Percentiles rank a stretch among this genome's conserved stretches.
phyloP scores from a whole-genome alignment of 495 filamentous ascomycete species.

The Ramalina intermedia region DNA sequence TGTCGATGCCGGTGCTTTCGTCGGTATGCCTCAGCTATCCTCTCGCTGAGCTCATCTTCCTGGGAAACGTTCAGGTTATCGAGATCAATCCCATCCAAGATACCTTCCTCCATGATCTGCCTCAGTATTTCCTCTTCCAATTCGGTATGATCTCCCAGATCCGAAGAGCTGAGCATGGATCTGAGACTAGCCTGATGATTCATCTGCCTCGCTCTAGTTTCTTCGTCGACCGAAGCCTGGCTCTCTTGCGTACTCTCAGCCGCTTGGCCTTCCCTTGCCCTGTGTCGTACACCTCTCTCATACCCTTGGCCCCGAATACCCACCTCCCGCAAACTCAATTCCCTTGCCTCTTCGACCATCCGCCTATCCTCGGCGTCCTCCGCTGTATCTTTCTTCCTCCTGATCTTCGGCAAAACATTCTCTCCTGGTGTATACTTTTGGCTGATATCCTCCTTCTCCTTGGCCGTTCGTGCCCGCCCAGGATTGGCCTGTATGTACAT shows the following conservation, averaged over 20 bases:
- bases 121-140: slow-evolving; percentile 78
- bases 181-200: slow-evolving; percentile 78
- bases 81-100: slow-evolving; percentile 73
- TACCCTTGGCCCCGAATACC: slow-evolving; percentile 24
- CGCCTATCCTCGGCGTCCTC: slow-evolving; percentile 54
- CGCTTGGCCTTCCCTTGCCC: slow-evolving; percentile 19
- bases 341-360: slow-evolving; percentile 53
- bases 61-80: slow-evolving; percentile 60
- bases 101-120: slow-evolving; percentile 76
- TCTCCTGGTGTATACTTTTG: slow-evolving; percentile 64
- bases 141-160: slow-evolving; percentile 49
- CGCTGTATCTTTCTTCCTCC: slow-evolving; percentile 25
- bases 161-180: slow-evolving; percentile 63
- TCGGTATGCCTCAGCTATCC: slow-evolving; percentile 75
- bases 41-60: slow-evolving; percentile 76
- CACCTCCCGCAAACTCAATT: slow-evolving; percentile 56
- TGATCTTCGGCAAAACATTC: slow-evolving; percentile 48
- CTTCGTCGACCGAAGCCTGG: slow-evolving; percentile 13
- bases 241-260: slow-evolving; percentile 24
- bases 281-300: slow-evolving; percentile 20
- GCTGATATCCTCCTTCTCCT: slow-evolving; percentile 58
- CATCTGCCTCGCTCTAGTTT: slow-evolving; percentile 36
- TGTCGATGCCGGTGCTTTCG: slow-evolving; percentile 41
- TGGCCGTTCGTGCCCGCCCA: slow-evolving; percentile 43
- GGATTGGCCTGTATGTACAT: slow-evolving; percentile 63